A percentile compares a stretch with the other conserved stretches of the same genome.
Evolutionary conservation across 2,329 filamentous ascomycete genomes (phyloP).

Genomic region (Aspergillus alliaceus): DNA sequence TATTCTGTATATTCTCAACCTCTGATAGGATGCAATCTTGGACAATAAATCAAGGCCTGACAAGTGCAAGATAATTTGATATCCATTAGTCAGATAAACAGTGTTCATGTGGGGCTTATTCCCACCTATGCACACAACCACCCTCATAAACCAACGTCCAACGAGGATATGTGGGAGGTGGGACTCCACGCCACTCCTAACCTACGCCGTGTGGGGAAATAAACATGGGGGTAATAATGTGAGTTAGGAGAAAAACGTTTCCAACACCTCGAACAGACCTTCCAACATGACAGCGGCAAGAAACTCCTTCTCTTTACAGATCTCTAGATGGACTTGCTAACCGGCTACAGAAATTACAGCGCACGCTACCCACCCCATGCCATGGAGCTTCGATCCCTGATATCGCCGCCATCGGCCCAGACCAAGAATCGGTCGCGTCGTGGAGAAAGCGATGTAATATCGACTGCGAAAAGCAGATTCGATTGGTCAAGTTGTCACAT

Average conservation of each 20-base stretch:
- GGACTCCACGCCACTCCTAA: no score
- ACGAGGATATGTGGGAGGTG: no score
- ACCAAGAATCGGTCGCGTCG: constrained; percentile 7
- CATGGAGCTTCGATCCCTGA: constrained; percentile 1
- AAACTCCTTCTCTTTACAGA: no score
- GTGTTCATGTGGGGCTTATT: no score
- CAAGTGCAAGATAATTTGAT: no score
- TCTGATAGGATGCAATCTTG: no score
- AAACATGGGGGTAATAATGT: neutral
- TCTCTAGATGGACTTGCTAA: neutral
- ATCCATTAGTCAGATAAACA: no score
- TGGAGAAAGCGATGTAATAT: constrained; percentile 32
- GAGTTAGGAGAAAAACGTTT: neutral
- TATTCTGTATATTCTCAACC: no score
- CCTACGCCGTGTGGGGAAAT: neutral
- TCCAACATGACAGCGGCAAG: neutral
- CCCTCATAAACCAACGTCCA: no score
- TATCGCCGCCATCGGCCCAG: constrained; percentile 13
- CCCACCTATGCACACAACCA: no score
- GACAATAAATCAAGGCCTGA: no score
- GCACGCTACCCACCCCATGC: neutral
- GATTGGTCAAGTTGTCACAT: constrained; percentile 49
- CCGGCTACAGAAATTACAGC: neutral
- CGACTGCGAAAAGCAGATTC: constrained; percentile 46
- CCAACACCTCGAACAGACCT: no score